phyloP scores from a whole-genome alignment of 108 stramenopile species.

The Fistulifera pelliculosa region DNA sequence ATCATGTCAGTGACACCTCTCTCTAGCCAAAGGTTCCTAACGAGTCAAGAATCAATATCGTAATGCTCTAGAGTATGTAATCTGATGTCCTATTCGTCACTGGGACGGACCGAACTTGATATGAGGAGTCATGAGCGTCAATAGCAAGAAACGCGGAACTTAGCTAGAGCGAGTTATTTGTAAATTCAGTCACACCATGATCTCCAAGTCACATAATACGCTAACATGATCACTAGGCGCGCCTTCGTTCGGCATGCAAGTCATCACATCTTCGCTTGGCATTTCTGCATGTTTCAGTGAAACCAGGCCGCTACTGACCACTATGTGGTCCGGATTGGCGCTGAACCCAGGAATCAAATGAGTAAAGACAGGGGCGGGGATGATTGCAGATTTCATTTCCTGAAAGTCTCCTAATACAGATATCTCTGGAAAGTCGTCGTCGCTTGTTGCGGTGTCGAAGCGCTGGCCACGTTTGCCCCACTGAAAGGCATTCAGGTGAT shows the following conservation, averaged over 20 bases:
- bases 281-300: slow-evolving; percentile 37
- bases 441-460: slow-evolving; percentile 14
- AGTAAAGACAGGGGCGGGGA: slow-evolving; percentile 38
- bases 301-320: slow-evolving; percentile 22
- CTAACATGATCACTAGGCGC: slow-evolving; percentile 63
- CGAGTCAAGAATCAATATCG: too few relatives aligned
- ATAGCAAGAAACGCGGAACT: too few relatives aligned
- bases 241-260: slow-evolving; percentile 47
- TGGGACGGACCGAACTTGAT: too few relatives aligned
- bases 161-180: too few relatives aligned
- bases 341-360: slow-evolving; percentile 39
- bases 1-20: too few relatives aligned
- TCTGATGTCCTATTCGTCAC: too few relatives aligned
- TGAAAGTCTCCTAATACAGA: slow-evolving; percentile 39
- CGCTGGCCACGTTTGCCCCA: slow-evolving; percentile 33
- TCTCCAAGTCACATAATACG: slow-evolving; percentile 40
- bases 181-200: too few relatives aligned
- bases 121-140: too few relatives aligned
- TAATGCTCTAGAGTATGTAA: too few relatives aligned
- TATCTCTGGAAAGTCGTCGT: slow-evolving; percentile 21
- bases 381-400: slow-evolving; percentile 28
- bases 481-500: slow-evolving; percentile 40
- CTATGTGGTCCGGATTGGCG: slow-evolving; percentile 54
- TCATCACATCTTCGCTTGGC: slow-evolving; percentile 27
- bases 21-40: too few relatives aligned